Conservation (phyloP, 345 rosid species). For the Salix exigua region DNA sequence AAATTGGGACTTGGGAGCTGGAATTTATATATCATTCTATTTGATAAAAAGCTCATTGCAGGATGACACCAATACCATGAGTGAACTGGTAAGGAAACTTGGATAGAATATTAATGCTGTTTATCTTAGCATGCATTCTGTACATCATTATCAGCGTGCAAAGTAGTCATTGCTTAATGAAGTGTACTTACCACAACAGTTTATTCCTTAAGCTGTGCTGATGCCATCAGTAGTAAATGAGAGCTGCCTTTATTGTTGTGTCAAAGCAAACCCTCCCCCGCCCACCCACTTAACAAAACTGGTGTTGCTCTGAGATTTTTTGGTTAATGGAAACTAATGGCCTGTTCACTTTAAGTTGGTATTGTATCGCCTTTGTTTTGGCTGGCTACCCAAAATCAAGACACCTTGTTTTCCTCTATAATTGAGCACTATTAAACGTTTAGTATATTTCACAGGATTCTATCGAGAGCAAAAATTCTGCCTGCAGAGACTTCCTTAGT, state of each 20-base stretch:
- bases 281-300: neutral
- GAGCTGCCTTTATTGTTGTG: neutral
- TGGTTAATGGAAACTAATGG: neutral
- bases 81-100: conserved; percentile 50
- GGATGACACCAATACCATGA: conserved; percentile 46
- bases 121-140: neutral
- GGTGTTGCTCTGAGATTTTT: neutral
- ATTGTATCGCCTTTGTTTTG: neutral
- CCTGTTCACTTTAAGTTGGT: neutral
- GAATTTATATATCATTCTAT: conserved; percentile 74
- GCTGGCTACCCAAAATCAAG: neutral
- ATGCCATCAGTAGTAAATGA: neutral
- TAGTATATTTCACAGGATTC: conserved; percentile 57
- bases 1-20: conserved; percentile 95
- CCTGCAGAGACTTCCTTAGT: conserved; percentile 54
- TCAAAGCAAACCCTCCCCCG: no score
- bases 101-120: neutral
- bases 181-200: neutral
- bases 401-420: neutral
- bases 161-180: neutral
- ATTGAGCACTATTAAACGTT: neutral
- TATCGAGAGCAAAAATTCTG: conserved; percentile 58
- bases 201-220: neutral
- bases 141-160: neutral
- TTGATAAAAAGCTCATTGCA: conserved; percentile 54